Base-by-base conservation (phyloP, 768 basidiomycete species). In the Holtermanniella nyarrowii region DNA sequence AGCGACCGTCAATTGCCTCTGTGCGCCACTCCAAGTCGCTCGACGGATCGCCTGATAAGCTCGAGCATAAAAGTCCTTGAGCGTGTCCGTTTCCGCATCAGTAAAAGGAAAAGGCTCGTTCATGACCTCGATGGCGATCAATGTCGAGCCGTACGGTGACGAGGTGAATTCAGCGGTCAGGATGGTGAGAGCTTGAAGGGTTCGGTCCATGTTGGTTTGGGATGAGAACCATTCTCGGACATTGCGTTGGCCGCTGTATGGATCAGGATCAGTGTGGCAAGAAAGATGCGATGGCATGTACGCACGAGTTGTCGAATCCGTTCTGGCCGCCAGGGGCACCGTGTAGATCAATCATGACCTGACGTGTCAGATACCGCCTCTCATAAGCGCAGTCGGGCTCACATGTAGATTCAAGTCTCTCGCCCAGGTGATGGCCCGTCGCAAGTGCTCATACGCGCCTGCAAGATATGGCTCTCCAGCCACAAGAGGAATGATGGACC, bases 321-420 rank as follows among this genome's bases (percentile, higher is more conserved):
- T 70, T 70, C 40, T 70, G 69, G 18, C 52, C 45, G 2, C 63
- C 61, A 2, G 69, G 69, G 0, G 65, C 69, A 41, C 69, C 69
- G 42, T 70, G 69, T 11, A 70, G 51, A 46, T 66, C 66, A 12
- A 70, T 52, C 58, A 69, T 66, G 21, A 65, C 58, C 52, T 20
- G 27, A n/a, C 3, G 5, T 26, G 26, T 11, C 42, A 14, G 49
- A 4, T 20, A 5, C 13, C 26, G 42, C 24, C 31, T 5, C 11
- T n/a, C 21, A 4, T 10, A 16, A 12, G 5, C 18, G 22, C 21
- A 13, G 1, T 16, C 44, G 46, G 13, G 4, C 50, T 49, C 21
- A 55, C 54, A 25, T 63, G 61, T n/a, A 70, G 51, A 27, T 60
- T 60, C 16, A 67, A 46, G 39, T 50, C 54, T 26, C 57, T 43